A percentile compares a stretch with the other conserved stretches of the same genome.
These are phyloP conservation scores for Pythium scleroteichum DNA, from an alignment of 352 stramenopile genomes.

Conservation along the genomic window DNA sequence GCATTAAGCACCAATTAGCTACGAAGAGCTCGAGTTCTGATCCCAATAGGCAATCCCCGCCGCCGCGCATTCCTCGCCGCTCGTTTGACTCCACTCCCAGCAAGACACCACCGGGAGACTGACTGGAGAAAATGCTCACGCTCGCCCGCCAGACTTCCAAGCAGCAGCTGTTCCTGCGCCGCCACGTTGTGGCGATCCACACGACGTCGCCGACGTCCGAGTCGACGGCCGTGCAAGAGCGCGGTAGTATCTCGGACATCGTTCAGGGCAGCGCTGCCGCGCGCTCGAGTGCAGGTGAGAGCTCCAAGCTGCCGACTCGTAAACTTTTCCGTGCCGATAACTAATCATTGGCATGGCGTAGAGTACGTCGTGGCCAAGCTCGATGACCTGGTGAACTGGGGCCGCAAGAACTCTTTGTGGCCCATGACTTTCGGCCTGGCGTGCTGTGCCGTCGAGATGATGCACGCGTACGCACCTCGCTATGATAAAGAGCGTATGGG, in stretches of 20 bases:
- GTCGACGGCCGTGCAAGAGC: conserved; percentile 38
- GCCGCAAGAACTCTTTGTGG: conserved; percentile 96
- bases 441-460: conserved; percentile 99
- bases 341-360: too few relatives aligned
- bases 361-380: conserved; percentile 94
- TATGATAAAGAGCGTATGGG: conserved; percentile 99
- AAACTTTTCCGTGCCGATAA: too few relatives aligned
- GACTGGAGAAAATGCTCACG: conserved; percentile 2
- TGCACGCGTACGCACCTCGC: conserved; percentile 83
- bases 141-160: conserved; percentile 2
- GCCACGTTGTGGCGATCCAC: conserved; percentile 16
- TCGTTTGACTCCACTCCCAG: neutral
- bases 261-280: conserved; percentile 59
- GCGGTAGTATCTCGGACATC: conserved; percentile 65
- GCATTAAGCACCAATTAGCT: neutral
- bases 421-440: conserved; percentile 99
- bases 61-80: neutral
- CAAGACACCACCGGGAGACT: neutral
- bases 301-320: too few relatives aligned
- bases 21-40: too few relatives aligned
- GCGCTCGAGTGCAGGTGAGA: conserved; percentile 72
- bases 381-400: conserved; percentile 98
- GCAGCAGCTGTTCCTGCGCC: neutral
- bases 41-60: too few relatives aligned
- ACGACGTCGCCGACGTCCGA: conserved; percentile 18